Percentiles rank a stretch among this genome's conserved stretches.
phyloP scores from a whole-genome alignment of 139 green algal genomes.

The Pleodorina starrii region DNA sequence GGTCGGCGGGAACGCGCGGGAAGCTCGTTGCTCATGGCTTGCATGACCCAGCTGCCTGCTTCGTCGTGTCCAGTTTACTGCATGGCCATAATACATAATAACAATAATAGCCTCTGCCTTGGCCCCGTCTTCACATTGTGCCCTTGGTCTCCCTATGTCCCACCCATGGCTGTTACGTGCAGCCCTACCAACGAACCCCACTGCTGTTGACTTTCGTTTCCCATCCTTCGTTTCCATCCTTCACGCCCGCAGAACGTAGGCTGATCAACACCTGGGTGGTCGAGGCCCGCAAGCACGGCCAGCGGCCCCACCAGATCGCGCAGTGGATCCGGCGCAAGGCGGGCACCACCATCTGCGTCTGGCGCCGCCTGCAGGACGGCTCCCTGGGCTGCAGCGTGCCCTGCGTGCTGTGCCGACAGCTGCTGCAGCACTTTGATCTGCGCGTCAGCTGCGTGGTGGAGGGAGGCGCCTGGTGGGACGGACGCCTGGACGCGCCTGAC shows the following conservation, averaged over 20 bases:
- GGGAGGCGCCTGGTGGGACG: slow-evolving; percentile 60
- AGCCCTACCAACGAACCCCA: no score
- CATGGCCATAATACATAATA: no score
- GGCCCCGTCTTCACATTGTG: no score
- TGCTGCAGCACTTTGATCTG: slow-evolving; percentile 72
- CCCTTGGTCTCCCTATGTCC: no score
- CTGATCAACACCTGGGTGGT: slow-evolving; percentile 57
- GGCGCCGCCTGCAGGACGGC: slow-evolving; percentile 72
- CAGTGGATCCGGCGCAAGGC: slow-evolving; percentile 81
- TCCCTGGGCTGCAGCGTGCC: slow-evolving; percentile 71
- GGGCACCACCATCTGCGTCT: slow-evolving; percentile 66
- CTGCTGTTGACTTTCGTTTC: no score
- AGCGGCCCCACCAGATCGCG: slow-evolving; percentile 63
- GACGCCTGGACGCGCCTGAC: slow-evolving; percentile 59
- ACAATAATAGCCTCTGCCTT: no score
- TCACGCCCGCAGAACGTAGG: slow-evolving; percentile 42
- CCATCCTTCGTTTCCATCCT: no score
- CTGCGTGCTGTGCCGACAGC: slow-evolving; percentile 73
- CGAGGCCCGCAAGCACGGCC: slow-evolving; percentile 66
- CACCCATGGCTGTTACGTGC: no score
- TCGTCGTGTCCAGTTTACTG: no score
- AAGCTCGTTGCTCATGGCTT: no score
- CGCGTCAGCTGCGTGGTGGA: slow-evolving; percentile 64
- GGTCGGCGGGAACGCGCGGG: no score
- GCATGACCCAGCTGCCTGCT: no score